phyloP scores from a whole-genome alignment of 2,329 filamentous ascomycete species.

The Cladophialophora bantiana region DNA sequence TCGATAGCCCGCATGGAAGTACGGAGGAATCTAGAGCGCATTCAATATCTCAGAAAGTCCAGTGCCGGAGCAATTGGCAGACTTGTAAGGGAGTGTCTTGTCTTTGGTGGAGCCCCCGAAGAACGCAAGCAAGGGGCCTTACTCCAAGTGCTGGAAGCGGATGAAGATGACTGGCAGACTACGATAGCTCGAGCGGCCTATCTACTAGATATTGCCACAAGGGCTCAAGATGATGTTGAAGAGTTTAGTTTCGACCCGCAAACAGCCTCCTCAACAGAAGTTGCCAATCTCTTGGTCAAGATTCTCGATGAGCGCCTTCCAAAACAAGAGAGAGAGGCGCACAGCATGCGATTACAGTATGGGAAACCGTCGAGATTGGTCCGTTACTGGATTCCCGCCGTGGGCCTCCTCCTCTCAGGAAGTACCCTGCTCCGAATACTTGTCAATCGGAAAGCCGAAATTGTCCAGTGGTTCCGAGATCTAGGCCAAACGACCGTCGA shows the following conservation, averaged over 20 bases:
- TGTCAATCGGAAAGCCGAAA: slow-evolving; percentile 75
- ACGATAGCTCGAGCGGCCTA: slow-evolving; percentile 80
- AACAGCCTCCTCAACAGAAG: slow-evolving; percentile 32
- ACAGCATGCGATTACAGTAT: slow-evolving; percentile 65
- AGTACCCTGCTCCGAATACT: slow-evolving; percentile 84
- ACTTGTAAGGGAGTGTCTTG: slow-evolving; percentile 83
- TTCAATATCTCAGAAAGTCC: slow-evolving; percentile 77
- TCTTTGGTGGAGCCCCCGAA: slow-evolving; percentile 61
- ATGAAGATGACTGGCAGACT: slow-evolving; percentile 73
- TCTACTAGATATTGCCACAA: slow-evolving; percentile 73
- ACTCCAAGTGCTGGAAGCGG: slow-evolving; percentile 19
- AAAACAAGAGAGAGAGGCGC: slow-evolving; percentile 66
- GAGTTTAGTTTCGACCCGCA: slow-evolving; percentile 25
- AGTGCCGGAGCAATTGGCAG: slow-evolving; percentile 87
- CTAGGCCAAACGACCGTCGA: slow-evolving; percentile 80
- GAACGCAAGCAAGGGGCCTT: slow-evolving; percentile 34
- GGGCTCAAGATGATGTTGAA: slow-evolving; percentile 19
- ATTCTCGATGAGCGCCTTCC: slow-evolving; percentile 75
- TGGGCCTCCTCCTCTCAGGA: slow-evolving; percentile 76
- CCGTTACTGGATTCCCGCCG: slow-evolving; percentile 86
- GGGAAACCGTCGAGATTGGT: slow-evolving; percentile 77
- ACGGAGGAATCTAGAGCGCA: slow-evolving; percentile 71
- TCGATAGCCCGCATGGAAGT: slow-evolving; percentile 77
- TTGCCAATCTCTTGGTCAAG: slow-evolving; percentile 51
- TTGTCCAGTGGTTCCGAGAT: slow-evolving; percentile 79